Percentiles rank a stretch among this genome's conserved stretches.
Conservation (phyloP, 2,329 filamentous ascomycete species). For the Dothistroma septosporum region DNA sequence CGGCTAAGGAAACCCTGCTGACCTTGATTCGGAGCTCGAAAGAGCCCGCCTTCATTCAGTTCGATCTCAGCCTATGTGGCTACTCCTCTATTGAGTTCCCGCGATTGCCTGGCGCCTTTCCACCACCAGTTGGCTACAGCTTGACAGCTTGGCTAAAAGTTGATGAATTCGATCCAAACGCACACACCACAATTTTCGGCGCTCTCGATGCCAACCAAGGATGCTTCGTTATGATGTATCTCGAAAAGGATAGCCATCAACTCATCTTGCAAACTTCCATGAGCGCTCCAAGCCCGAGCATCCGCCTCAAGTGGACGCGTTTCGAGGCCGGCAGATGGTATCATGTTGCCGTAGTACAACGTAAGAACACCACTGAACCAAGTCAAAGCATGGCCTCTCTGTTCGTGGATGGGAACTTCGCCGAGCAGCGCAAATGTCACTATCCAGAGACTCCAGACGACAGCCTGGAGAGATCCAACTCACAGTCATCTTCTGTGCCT, state of each 20-base stretch:
- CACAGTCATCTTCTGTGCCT: conserved; percentile 7
- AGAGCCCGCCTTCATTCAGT: conserved; percentile 82
- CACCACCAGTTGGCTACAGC: conserved; percentile 80
- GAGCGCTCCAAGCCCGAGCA: conserved; percentile 76
- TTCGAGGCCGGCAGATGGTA: conserved; percentile 84
- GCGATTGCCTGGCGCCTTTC: conserved; percentile 79
- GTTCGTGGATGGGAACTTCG: conserved; percentile 89
- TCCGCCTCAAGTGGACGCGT: conserved; percentile 79
- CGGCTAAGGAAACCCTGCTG: conserved; percentile 65
- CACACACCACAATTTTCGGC: conserved; percentile 93
- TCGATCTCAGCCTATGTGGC: conserved; percentile 83
- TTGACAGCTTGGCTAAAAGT: conserved; percentile 85
- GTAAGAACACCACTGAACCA: conserved; percentile 35
- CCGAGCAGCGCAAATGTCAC: conserved; percentile 82
- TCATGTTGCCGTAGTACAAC: conserved; percentile 84
- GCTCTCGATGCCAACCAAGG: conserved; percentile 88
- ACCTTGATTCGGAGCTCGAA: conserved; percentile 70
- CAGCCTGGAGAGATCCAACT: conserved; percentile 11
- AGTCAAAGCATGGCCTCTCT: conserved; percentile 59
- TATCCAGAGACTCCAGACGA: conserved; percentile 75
- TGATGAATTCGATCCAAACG: conserved; percentile 75
- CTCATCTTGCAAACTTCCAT: conserved; percentile 96
- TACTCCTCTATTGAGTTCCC: conserved; percentile 87
- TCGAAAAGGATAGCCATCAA: conserved; percentile 89
- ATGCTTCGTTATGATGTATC: conserved; percentile 88